Percentiles rank a stretch among this genome's conserved stretches.
Evolutionary conservation across 208 protist genomes (phyloP).

Genomic region (Wallacemonas sp.): DNA sequence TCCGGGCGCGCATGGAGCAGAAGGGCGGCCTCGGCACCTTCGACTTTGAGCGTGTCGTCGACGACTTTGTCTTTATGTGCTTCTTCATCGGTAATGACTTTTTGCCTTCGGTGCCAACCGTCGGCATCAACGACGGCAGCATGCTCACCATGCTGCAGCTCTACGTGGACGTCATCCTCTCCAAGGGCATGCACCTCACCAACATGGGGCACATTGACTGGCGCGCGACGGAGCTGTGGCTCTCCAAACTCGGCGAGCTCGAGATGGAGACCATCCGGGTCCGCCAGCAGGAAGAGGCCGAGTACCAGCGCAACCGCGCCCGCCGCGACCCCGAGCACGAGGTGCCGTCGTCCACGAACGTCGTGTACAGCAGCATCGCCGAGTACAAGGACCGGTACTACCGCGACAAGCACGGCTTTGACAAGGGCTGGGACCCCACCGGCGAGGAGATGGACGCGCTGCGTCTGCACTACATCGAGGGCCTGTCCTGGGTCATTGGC

Average conservation of each 20-base stretch:
- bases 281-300: slow-evolving; percentile 72
- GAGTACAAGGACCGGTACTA: slow-evolving; percentile 91
- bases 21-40: slow-evolving; percentile 22
- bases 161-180: slow-evolving; percentile 80
- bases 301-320: slow-evolving; percentile 70
- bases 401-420: slow-evolving; percentile 82
- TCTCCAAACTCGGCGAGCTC: slow-evolving; percentile 67
- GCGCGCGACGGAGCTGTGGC: slow-evolving; percentile 64
- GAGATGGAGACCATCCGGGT: slow-evolving; percentile 76
- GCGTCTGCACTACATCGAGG: slow-evolving; percentile 83
- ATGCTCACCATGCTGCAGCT: slow-evolving; percentile 85
- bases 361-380: slow-evolving; percentile 45
- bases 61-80: slow-evolving; percentile 98
- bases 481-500: slow-evolving; percentile 83
- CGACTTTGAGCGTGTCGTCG: slow-evolving; percentile 93
- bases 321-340: slow-evolving; percentile 67
- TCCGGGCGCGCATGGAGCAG: slow-evolving; percentile 43
- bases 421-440: slow-evolving; percentile 66
- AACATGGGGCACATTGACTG: slow-evolving; percentile 75
- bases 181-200: slow-evolving; percentile 76
- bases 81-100: slow-evolving; percentile 99
- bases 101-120: slow-evolving; percentile 94
- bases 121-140: slow-evolving; percentile 95
- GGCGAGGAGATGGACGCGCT: slow-evolving; percentile 69
- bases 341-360: slow-evolving; percentile 30